These are phyloP conservation scores for Plasmodium billcollinsi DNA, from an alignment of 169 alveolate genomes.

Conservation along the genomic window DNA sequence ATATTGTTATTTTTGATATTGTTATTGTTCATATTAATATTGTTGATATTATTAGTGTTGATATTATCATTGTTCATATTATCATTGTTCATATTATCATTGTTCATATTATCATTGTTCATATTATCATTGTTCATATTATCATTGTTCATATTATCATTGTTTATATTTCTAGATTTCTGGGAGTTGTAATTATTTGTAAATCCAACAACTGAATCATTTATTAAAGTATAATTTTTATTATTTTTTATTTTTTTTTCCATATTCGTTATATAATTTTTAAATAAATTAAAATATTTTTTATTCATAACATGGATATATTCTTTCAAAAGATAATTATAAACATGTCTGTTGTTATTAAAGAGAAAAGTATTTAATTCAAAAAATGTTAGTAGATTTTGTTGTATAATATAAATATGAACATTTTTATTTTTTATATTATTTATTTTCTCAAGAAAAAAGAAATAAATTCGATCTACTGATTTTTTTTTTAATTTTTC, in stretches of 20 bases:
- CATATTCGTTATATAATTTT: slow-evolving; percentile 14
- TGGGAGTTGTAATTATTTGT: not conserved
- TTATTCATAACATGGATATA: slow-evolving; percentile 32
- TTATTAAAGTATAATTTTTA: not conserved
- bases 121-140: not conserved
- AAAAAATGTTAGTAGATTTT: slow-evolving; percentile 57
- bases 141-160: not conserved
- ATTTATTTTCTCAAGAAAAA: slow-evolving; percentile 56
- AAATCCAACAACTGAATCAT: not conserved
- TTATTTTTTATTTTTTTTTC: slow-evolving; percentile 6
- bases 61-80: no score
- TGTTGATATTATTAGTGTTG: no score
- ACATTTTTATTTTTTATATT: slow-evolving; percentile 77
- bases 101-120: not conserved
- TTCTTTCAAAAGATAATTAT: slow-evolving; percentile 34
- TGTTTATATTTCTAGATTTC: no score
- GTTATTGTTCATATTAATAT: no score
- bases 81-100: no score
- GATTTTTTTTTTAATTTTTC: slow-evolving; percentile 44
- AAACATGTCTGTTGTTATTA: slow-evolving; percentile 27
- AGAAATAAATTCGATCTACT: slow-evolving; percentile 16
- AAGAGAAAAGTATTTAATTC: slow-evolving; percentile 26
- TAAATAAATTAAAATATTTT: slow-evolving; percentile 28
- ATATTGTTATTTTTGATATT: not conserved
- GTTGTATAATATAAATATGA: slow-evolving; percentile 73